phyloP scores from a whole-genome alignment of 2,329 filamentous ascomycete species.

The Immersiporthe knoxdaviesiana region DNA sequence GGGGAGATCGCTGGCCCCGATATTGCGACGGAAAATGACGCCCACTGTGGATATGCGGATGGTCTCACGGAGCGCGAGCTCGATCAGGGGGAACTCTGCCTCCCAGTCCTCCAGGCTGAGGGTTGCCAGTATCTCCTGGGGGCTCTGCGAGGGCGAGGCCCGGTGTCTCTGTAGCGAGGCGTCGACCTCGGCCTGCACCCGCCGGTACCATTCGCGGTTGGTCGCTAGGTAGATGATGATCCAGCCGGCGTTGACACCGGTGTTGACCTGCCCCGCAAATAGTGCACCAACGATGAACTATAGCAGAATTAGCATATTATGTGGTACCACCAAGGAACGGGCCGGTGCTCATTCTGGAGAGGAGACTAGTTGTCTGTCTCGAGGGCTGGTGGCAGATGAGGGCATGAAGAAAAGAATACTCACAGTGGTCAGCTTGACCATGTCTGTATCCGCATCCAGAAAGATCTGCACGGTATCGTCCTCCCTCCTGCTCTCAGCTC shows the following conservation, averaged over 20 bases:
- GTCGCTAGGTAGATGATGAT: slow-evolving; percentile 54
- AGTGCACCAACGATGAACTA: slow-evolving; percentile 57
- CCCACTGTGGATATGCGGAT: slow-evolving; percentile 56
- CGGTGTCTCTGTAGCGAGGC: slow-evolving; percentile 48
- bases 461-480: slow-evolving; percentile 58
- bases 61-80: slow-evolving; percentile 55
- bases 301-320: neutral
- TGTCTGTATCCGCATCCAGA: slow-evolving; percentile 53
- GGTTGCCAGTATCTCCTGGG: slow-evolving; percentile 44
- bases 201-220: slow-evolving; percentile 49
- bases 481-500: slow-evolving; percentile 44
- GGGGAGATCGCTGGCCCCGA: slow-evolving; percentile 47
- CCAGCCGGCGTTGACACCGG: slow-evolving; percentile 58
- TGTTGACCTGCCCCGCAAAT: slow-evolving; percentile 62
- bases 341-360: neutral
- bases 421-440: slow-evolving; percentile 48
- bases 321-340: neutral
- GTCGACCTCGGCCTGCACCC: slow-evolving; percentile 52
- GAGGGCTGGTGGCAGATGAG: neutral
- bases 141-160: slow-evolving; percentile 35
- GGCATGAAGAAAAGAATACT: slow-evolving; percentile 23
- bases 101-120: slow-evolving; percentile 60
- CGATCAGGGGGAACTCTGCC: slow-evolving; percentile 54
- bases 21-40: slow-evolving; percentile 55
- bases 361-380: neutral